Evolutionary conservation across 2,329 filamentous ascomycete genomes (phyloP).

Genomic region (Plenodomus lindquistii): DNA sequence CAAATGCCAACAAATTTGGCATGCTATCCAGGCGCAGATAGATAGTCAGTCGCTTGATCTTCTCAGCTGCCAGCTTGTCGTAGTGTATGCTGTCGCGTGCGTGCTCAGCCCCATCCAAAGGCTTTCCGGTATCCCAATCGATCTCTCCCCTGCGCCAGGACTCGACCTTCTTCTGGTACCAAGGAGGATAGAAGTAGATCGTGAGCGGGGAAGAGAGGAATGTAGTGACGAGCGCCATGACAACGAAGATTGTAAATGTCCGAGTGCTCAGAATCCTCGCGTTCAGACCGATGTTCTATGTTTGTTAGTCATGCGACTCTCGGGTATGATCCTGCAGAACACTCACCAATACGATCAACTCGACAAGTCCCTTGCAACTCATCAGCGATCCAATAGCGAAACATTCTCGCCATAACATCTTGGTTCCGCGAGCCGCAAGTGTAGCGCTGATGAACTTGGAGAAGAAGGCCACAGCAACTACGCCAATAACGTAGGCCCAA

Average conservation of each 20-base stretch:
- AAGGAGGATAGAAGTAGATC: constrained; percentile 72
- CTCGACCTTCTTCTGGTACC: constrained; percentile 74
- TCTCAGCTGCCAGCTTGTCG: constrained; percentile 55
- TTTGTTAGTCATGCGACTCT: constrained; percentile 13
- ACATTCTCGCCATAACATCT: constrained; percentile 87
- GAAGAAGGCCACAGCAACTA: constrained; percentile 78
- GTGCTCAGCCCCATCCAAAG: constrained; percentile 44
- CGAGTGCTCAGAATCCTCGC: constrained; percentile 77
- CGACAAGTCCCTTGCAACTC: constrained; percentile 95
- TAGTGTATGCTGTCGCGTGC: constrained; percentile 48
- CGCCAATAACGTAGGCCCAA: constrained; percentile 87
- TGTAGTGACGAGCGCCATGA: constrained; percentile 89
- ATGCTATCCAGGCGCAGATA: constrained; percentile 85
- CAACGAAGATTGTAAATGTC: constrained; percentile 92
- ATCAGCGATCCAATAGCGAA: constrained; percentile 87
- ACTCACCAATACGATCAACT: constrained; percentile 87
- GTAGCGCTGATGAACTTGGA: constrained; percentile 86
- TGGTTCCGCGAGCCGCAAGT: constrained; percentile 73
- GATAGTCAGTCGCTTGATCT: constrained; percentile 70
- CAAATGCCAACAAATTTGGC: constrained; percentile 77
- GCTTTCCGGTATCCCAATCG: constrained; percentile 74
- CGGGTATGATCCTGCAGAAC: too few relatives aligned
- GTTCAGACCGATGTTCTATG: constrained; percentile 78
- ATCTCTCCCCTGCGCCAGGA: constrained; percentile 83
- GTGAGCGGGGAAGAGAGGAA: constrained; percentile 81